Conservation (phyloP, 345 rosid genomes). For the Citropsis articulata region DNA sequence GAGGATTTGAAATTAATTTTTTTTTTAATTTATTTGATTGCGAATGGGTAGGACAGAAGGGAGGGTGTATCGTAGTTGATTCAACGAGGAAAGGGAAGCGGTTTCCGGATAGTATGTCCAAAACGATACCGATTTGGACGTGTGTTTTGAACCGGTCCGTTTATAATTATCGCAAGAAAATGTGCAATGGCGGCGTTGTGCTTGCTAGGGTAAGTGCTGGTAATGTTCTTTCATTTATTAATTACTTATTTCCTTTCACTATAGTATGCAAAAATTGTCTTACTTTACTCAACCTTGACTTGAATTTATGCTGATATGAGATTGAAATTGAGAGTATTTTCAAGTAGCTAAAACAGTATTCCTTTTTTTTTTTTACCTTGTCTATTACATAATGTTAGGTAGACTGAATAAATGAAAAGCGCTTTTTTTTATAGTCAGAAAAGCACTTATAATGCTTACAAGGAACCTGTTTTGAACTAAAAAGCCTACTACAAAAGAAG, state of each 20-base stretch:
- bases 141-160: constrained; percentile 78
- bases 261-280: background rate
- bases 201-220: constrained; percentile 37
- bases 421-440: background rate
- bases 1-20: background rate
- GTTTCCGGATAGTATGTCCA: constrained; percentile 96
- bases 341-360: background rate
- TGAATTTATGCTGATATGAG: background rate
- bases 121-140: constrained; percentile 92
- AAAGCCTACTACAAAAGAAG: background rate
- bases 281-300: background rate
- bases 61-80: constrained; percentile 86
- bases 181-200: constrained; percentile 21
- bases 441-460: background rate
- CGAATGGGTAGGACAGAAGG: constrained; percentile 68
- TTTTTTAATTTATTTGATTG: constrained; percentile 10
- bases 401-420: background rate
- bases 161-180: constrained; percentile 31
- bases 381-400: background rate
- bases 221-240: background rate
- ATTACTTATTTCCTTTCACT: background rate
- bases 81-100: constrained; percentile 88
- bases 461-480: background rate
- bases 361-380: background rate
- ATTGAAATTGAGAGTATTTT: background rate